These are phyloP conservation scores for Daldinia vernicosa DNA, from an alignment of 495 filamentous ascomycete species.

Conservation along the genomic window DNA sequence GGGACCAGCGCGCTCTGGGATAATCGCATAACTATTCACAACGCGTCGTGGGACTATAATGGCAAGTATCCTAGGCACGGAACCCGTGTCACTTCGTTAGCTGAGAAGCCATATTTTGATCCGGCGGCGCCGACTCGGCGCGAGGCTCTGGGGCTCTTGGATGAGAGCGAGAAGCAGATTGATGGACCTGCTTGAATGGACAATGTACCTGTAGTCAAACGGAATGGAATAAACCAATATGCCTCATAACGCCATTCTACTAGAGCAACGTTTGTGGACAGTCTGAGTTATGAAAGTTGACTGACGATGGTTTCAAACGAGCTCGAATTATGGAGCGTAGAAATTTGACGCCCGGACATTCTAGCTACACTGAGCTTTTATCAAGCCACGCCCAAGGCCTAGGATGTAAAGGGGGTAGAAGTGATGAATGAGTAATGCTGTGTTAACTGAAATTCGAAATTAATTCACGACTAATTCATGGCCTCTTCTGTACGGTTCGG, in stretches of 20 bases:
- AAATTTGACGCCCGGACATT: background rate
- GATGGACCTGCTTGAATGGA: constrained; percentile 35
- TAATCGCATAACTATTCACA: constrained; percentile 75
- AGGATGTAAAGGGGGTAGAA: too few relatives aligned
- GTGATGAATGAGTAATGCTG: too few relatives aligned
- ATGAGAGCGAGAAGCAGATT: constrained; percentile 50
- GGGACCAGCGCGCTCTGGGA: constrained; percentile 71
- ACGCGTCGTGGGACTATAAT: constrained; percentile 73
- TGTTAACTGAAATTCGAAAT: too few relatives aligned
- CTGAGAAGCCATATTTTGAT: constrained; percentile 71
- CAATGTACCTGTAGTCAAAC: background rate
- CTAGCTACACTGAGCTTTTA: too few relatives aligned
- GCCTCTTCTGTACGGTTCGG: too few relatives aligned
- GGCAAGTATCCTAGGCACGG: constrained; percentile 69
- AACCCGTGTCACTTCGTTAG: constrained; percentile 69
- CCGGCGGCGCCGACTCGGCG: constrained; percentile 65
- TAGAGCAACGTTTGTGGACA: background rate
- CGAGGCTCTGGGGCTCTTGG: constrained; percentile 63
- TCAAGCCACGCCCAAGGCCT: background rate
- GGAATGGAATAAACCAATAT: too few relatives aligned
- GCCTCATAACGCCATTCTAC: background rate
- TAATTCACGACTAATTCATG: too few relatives aligned
- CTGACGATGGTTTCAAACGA: background rate
- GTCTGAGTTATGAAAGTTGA: background rate
- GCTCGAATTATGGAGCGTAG: background rate